A percentile compares a stretch with the other conserved stretches of the same genome.
Conservation (phyloP, 148 eudicot species). For the Fagopyrum esculentum region DNA sequence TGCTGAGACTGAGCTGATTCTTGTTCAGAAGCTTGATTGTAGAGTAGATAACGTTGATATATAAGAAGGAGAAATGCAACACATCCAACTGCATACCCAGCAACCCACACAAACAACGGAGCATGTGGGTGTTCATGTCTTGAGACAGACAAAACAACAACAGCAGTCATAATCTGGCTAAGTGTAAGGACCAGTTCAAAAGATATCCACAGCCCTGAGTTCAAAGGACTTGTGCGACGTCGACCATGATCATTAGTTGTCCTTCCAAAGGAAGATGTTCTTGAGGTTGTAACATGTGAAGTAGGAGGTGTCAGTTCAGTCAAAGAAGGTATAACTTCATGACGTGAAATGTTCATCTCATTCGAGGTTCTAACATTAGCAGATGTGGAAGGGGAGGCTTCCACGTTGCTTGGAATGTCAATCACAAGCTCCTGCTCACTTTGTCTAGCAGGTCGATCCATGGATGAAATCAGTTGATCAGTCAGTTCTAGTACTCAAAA, state of each 20-base stretch:
- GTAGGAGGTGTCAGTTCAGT: slow-evolving; percentile 44
- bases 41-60: slow-evolving; percentile 79
- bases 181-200: slow-evolving; percentile 69
- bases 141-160: slow-evolving; percentile 65
- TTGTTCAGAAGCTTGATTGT: slow-evolving; percentile 59
- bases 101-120: slow-evolving; percentile 73
- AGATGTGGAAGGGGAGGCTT: slow-evolving; percentile 32
- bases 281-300: slow-evolving; percentile 42
- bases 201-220: slow-evolving; percentile 89
- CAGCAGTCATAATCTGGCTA: slow-evolving; percentile 74
- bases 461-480: not conserved
- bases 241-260: slow-evolving; percentile 60
- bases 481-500: not conserved
- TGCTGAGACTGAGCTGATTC: slow-evolving; percentile 50
- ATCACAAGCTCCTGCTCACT: slow-evolving; percentile 46
- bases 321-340: slow-evolving; percentile 42
- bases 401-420: slow-evolving; percentile 28
- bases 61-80: slow-evolving; percentile 78
- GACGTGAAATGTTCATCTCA: slow-evolving; percentile 35
- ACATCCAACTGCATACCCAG: slow-evolving; percentile 93
- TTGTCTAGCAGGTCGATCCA: slow-evolving; percentile 25
- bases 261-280: slow-evolving; percentile 54
- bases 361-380: slow-evolving; percentile 35
- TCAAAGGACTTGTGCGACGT: slow-evolving; percentile 72
- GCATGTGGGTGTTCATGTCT: slow-evolving; percentile 70